Evolutionary conservation across 441 rosid genomes (phyloP).

Genomic region (Populus tomentosa): DNA sequence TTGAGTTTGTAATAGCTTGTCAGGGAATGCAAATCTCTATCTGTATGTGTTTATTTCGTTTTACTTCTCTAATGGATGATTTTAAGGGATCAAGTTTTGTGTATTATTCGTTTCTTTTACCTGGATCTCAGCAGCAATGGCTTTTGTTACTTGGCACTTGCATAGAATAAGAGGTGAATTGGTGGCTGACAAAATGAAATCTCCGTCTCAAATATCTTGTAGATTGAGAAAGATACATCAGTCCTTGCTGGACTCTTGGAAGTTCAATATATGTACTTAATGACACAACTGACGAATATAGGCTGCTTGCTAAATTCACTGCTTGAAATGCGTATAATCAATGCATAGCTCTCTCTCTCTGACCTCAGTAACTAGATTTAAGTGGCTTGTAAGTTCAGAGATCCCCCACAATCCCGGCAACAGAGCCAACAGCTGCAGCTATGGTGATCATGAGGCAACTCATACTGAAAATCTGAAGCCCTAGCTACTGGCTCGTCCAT

Average conservation of each 20-base stretch:
- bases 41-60: background rate
- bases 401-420: conserved; percentile 53
- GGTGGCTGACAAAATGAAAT: background rate
- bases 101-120: conserved; percentile 2
- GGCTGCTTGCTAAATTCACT: background rate
- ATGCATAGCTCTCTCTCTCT: background rate
- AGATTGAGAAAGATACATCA: background rate
- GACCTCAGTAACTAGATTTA: conserved; percentile 26
- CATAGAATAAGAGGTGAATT: background rate
- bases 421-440: conserved; percentile 68
- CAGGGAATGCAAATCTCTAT: background rate
- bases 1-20: background rate
- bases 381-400: conserved; percentile 68
- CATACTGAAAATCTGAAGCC: conserved; percentile 50
- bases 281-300: background rate
- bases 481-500: conserved; percentile 56
- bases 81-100: background rate
- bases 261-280: background rate
- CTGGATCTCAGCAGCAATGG: background rate
- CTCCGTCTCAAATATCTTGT: background rate
- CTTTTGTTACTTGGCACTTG: background rate
- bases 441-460: conserved; percentile 49
- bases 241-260: background rate
- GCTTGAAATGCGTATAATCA: background rate
- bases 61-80: background rate